phyloP scores from a whole-genome alignment of 2,329 filamentous ascomycete genomes.

The Leptographium lundbergii region DNA sequence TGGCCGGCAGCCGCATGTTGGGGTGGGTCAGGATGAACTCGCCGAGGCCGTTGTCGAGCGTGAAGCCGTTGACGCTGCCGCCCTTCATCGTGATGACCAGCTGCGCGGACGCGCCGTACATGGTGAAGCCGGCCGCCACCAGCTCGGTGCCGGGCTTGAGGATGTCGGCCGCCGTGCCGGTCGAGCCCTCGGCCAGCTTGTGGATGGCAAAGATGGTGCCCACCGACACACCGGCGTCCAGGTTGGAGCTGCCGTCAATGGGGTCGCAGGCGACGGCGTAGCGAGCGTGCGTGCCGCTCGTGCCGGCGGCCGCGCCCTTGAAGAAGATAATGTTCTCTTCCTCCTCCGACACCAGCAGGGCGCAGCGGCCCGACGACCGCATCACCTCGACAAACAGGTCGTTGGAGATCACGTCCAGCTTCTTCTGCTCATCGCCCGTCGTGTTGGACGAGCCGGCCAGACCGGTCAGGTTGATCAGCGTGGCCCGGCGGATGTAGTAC shows the following conservation, averaged over 20 bases:
- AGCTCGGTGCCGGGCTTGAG: conserved; percentile 83
- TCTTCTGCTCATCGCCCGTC: conserved; percentile 98
- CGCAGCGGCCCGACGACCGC: conserved; percentile 81
- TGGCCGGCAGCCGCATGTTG: conserved; percentile 74
- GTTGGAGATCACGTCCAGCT: conserved; percentile 97
- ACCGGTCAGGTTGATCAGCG: conserved; percentile 88
- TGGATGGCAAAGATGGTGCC: conserved; percentile 95
- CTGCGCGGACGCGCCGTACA: conserved; percentile 96
- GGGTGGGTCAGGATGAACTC: conserved; percentile 99
- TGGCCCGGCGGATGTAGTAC: conserved; percentile 95
- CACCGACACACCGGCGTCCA: conserved; percentile 94
- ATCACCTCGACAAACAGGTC: conserved; percentile 95
- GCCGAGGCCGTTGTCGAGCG: conserved; percentile 87
- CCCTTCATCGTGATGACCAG: conserved; percentile 95
- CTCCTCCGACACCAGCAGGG: conserved; percentile 92
- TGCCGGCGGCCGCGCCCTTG: conserved; percentile 24
- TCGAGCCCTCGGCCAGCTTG: conserved; percentile 67
- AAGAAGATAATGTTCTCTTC: conserved; percentile 90
- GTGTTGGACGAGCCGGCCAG: conserved; percentile 89
- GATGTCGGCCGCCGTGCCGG: conserved; percentile 70
- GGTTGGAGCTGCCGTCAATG: conserved; percentile 94
- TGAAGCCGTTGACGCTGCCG: conserved; percentile 91
- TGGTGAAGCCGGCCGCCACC: conserved; percentile 94
- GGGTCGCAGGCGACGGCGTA: conserved; percentile 97
- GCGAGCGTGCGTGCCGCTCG: conserved; percentile 53